Conservation (phyloP, 805 yeast genomes). For the Candida schatavii region DNA sequence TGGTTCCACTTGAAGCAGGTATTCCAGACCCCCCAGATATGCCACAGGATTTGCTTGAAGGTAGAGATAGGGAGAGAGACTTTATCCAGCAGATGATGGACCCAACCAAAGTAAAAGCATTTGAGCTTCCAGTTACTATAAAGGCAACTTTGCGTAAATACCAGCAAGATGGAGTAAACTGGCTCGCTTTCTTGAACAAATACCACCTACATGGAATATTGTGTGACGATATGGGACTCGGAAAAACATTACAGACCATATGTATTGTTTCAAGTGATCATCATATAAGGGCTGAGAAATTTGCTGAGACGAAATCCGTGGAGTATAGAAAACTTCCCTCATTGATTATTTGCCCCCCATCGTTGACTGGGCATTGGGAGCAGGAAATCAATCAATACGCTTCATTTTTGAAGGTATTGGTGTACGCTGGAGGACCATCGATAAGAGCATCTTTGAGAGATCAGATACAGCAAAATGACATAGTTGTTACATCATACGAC, state of each 20-base stretch:
- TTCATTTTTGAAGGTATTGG: slow-evolving; percentile 76
- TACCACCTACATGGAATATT: slow-evolving; percentile 95
- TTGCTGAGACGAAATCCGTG: slow-evolving; percentile 51
- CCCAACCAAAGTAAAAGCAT: slow-evolving; percentile 83
- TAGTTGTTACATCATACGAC: slow-evolving; percentile 93
- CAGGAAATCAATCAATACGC: slow-evolving; percentile 89
- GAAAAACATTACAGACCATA: slow-evolving; percentile 94
- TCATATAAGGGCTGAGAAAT: slow-evolving; percentile 74
- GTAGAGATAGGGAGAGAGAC: slow-evolving; percentile 91
- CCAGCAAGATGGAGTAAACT: slow-evolving; percentile 97
- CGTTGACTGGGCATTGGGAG: slow-evolving; percentile 98
- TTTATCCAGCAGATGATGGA: slow-evolving; percentile 98
- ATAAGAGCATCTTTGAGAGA: slow-evolving; percentile 56
- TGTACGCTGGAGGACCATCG: slow-evolving; percentile 92
- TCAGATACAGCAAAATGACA: slow-evolving; percentile 60
- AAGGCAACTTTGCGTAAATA: slow-evolving; percentile 91
- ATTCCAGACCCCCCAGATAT: slow-evolving; percentile 92
- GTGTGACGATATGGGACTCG: slow-evolving; percentile 99
- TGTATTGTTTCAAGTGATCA: slow-evolving; percentile 97
- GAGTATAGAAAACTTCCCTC: slow-evolving; percentile 80
- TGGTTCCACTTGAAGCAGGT: slow-evolving; percentile 97
- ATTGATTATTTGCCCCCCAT: slow-evolving; percentile 91
- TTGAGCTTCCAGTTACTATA: slow-evolving; percentile 84
- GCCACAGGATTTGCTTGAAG: slow-evolving; percentile 78
- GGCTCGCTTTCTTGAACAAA: slow-evolving; percentile 93